phyloP scores from a whole-genome alignment of 108 stramenopile genomes.

The Skeletonema menzelii region DNA sequence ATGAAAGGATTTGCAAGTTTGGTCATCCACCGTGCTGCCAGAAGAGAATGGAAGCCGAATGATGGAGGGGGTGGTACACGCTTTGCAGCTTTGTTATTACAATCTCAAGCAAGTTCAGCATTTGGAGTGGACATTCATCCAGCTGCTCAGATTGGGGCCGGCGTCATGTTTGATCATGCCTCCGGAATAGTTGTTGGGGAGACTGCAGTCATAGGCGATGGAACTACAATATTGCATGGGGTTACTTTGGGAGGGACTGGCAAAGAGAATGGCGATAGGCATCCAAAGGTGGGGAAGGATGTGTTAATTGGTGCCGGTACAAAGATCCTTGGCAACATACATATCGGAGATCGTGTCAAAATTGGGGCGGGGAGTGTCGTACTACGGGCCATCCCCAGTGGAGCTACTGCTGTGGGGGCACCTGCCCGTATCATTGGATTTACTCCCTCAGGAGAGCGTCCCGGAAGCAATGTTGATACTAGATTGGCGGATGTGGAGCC shows the following conservation, averaged over 20 bases:
- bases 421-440: slow-evolving; percentile 62
- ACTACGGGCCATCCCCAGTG: slow-evolving; percentile 38
- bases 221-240: slow-evolving; percentile 58
- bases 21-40: slow-evolving; percentile 46
- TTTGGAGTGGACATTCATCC: slow-evolving; percentile 83
- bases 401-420: slow-evolving; percentile 56
- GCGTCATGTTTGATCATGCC: slow-evolving; percentile 67
- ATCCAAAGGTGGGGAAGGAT: slow-evolving; percentile 72
- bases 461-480: slow-evolving; percentile 39
- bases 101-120: slow-evolving; percentile 56
- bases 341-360: slow-evolving; percentile 51
- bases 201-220: slow-evolving; percentile 62
- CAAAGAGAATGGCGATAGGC: slow-evolving; percentile 60
- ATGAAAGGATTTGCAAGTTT: slow-evolving; percentile 62
- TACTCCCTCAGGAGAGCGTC: slow-evolving; percentile 43
- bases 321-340: slow-evolving; percentile 66
- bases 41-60: slow-evolving; percentile 41
- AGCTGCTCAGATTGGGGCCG: slow-evolving; percentile 52
- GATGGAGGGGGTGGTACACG: slow-evolving; percentile 10
- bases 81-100: slow-evolving; percentile 59
- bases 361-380: slow-evolving; percentile 56
- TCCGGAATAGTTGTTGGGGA: slow-evolving; percentile 67
- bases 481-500: slow-evolving; percentile 24
- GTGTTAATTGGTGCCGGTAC: slow-evolving; percentile 70
- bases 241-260: slow-evolving; percentile 68